These are phyloP conservation scores for Aureobasidium sp. DNA, from an alignment of 2,329 filamentous ascomycete genomes.

Conservation along the genomic window DNA sequence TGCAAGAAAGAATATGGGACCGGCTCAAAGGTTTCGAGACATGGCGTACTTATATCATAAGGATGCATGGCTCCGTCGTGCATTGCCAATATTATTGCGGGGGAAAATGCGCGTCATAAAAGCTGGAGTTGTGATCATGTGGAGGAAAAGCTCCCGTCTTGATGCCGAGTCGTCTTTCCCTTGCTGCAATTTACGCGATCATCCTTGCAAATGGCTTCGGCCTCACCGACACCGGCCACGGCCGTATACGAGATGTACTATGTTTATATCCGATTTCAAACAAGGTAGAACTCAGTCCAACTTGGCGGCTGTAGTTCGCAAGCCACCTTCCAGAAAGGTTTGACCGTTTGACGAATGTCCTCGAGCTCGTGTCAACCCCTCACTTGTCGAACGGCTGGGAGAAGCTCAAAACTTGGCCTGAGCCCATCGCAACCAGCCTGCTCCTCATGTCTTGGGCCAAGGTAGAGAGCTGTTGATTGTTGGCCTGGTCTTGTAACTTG, in stretches of 20 bases:
- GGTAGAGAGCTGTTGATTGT: conserved; percentile 29
- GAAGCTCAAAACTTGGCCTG: conserved; percentile 56
- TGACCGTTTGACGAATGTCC: neutral
- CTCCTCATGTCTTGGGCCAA: conserved; percentile 59
- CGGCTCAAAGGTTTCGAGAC: neutral
- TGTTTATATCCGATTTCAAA: neutral
- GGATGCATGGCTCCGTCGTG: neutral
- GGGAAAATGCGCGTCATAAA: neutral
- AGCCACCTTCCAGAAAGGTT: neutral
- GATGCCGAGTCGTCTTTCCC: neutral
- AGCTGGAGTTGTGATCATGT: neutral
- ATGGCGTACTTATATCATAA: neutral
- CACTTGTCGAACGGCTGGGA: conserved; percentile 47
- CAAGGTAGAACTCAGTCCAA: neutral
- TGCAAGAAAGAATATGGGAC: neutral
- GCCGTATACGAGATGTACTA: neutral
- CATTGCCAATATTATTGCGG: neutral
- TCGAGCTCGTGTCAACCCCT: neutral
- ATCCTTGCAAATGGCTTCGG: neutral
- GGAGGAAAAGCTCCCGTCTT: neutral
- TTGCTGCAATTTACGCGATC: neutral
- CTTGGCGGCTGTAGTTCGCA: neutral
- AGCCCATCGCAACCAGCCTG: conserved; percentile 56
- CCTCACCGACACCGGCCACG: neutral
- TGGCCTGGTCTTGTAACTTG: conserved; percentile 34